Conservation (phyloP, 306 rosid species). For the Prunus mira region DNA sequence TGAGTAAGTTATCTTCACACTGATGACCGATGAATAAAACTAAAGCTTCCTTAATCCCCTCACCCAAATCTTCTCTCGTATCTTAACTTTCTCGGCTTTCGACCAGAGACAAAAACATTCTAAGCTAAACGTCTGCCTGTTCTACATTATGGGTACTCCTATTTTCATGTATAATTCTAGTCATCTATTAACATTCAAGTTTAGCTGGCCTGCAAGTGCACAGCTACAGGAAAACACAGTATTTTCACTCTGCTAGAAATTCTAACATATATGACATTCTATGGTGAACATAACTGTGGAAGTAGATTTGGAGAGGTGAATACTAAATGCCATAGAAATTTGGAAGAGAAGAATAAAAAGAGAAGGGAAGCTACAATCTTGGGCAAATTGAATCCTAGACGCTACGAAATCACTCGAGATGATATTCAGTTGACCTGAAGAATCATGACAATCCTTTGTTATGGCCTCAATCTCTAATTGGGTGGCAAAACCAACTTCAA, state of each 20-base stretch:
- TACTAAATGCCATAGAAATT: neutral
- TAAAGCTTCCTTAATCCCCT: too few relatives aligned
- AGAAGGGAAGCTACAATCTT: neutral
- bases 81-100: too few relatives aligned
- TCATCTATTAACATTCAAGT: too few relatives aligned
- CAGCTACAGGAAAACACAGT: neutral
- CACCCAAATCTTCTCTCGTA: too few relatives aligned
- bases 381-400: neutral
- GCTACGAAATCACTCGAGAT: neutral
- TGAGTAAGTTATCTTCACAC: too few relatives aligned
- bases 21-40: too few relatives aligned
- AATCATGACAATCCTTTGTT: neutral
- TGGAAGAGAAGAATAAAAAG: neutral
- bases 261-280: neutral
- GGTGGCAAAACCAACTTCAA: neutral
- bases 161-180: too few relatives aligned
- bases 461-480: neutral
- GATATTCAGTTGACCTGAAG: neutral
- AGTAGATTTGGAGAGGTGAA: neutral
- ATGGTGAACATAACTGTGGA: neutral
- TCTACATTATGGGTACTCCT: too few relatives aligned
- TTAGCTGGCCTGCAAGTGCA: neutral
- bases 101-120: too few relatives aligned
- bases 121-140: too few relatives aligned
- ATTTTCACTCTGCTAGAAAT: neutral